A percentile compares a stretch with the other conserved stretches of the same genome.
These are phyloP conservation scores for Aschersonia sp. DNA, from an alignment of 2,329 filamentous ascomycete genomes.

Conservation along the genomic window DNA sequence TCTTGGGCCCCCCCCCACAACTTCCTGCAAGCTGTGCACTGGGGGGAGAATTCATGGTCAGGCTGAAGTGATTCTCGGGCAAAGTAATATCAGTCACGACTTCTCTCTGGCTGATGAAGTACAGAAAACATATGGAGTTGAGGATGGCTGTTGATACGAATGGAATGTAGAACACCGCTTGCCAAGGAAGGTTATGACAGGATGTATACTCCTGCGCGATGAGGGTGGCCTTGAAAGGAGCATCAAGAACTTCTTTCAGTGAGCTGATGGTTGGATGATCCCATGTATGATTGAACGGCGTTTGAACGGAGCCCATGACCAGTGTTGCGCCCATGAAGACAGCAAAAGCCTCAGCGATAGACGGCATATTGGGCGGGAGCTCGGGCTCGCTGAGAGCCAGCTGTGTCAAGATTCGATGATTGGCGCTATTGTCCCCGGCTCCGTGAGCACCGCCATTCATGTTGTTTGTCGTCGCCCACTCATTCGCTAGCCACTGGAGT, in stretches of 20 bases:
- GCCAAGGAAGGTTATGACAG: constrained; percentile 44
- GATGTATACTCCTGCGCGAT: constrained; percentile 57
- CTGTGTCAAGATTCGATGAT: constrained; percentile 40
- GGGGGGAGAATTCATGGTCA: constrained; percentile 48
- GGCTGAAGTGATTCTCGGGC: constrained; percentile 58
- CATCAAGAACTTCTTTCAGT: constrained; percentile 21
- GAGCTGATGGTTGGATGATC: constrained; percentile 20
- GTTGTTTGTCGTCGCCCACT: constrained; percentile 41
- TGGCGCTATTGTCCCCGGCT: constrained; percentile 37
- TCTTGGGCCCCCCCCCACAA: constrained; percentile 22
- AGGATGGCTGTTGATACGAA: constrained; percentile 51
- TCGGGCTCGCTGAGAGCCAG: constrained; percentile 25
- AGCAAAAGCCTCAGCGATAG: constrained; percentile 59
- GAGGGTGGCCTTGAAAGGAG: constrained; percentile 52
- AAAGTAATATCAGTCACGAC: constrained; percentile 70
- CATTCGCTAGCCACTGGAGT: constrained; percentile 27
- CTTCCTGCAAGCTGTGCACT: constrained; percentile 20
- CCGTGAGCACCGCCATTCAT: constrained; percentile 38
- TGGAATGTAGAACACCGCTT: constrained; percentile 52
- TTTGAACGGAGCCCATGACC: constrained; percentile 40
- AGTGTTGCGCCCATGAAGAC: constrained; percentile 55
- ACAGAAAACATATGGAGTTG: constrained; percentile 50
- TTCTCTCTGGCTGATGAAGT: constrained; percentile 38
- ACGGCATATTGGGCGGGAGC: constrained; percentile 42
- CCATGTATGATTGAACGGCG: constrained; percentile 48